These are phyloP conservation scores for Stachybotrys echinatus DNA, from an alignment of 2,329 filamentous ascomycete species.

Conservation along the genomic window DNA sequence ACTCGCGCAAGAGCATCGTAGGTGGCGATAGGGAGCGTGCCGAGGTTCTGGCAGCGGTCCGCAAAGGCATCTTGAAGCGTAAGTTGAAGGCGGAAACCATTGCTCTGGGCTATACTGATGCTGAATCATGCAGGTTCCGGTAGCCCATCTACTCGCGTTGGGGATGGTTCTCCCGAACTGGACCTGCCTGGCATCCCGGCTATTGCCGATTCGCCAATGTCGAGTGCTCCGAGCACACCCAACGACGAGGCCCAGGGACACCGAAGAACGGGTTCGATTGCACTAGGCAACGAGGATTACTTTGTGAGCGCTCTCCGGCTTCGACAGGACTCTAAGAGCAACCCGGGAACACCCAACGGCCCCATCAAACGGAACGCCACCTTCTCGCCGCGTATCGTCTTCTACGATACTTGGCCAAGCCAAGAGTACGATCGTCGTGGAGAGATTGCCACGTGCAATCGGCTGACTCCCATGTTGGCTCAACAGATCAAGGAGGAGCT, in stretches of 20 bases:
- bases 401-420: constrained; percentile 93
- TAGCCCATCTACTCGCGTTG: constrained; percentile 58
- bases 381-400: constrained; percentile 90
- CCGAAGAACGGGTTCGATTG: constrained; percentile 62
- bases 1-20: constrained; percentile 78
- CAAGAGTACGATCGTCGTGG: constrained; percentile 94
- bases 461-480: constrained; percentile 90
- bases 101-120: neutral
- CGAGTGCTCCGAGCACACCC: constrained; percentile 83
- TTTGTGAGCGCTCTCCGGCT: constrained; percentile 75
- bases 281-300: constrained; percentile 81
- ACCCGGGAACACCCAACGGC: constrained; percentile 71
- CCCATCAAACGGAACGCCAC: constrained; percentile 58
- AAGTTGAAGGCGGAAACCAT: constrained; percentile 19
- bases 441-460: constrained; percentile 96
- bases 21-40: constrained; percentile 86
- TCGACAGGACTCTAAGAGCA: constrained; percentile 71
- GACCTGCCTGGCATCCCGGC: constrained; percentile 57
- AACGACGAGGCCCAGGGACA: constrained; percentile 69
- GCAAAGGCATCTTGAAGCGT: constrained; percentile 95
- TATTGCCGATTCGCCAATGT: constrained; percentile 72
- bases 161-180: constrained; percentile 51
- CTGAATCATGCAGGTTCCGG: constrained; percentile 49
- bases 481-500: constrained; percentile 99
- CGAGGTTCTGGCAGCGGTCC: constrained; percentile 85